Evolutionary conservation across 495 filamentous ascomycete genomes (phyloP).

Genomic region (Terfezia claveryi): DNA sequence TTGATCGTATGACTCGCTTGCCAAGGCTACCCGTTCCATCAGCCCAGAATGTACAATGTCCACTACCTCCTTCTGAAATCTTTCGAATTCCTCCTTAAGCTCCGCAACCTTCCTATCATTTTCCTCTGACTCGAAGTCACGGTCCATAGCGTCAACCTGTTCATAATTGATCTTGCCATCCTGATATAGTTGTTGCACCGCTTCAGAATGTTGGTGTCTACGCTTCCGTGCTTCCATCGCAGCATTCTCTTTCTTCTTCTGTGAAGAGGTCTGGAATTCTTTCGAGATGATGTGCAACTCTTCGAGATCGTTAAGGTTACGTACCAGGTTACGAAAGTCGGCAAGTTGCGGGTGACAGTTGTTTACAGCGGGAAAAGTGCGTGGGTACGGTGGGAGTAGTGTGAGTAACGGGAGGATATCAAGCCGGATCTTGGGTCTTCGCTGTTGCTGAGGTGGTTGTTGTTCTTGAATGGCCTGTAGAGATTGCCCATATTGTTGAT

Average conservation of each 20-base stretch:
- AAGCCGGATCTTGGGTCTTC: slow-evolving; percentile 23
- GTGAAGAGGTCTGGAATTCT: slow-evolving; percentile 25
- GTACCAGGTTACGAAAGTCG: slow-evolving; percentile 49
- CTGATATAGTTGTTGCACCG: slow-evolving; percentile 14
- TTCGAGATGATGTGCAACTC: slow-evolving; percentile 49
- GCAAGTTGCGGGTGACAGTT: slow-evolving; percentile 83
- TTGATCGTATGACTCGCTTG: slow-evolving; percentile 14
- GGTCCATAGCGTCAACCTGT: slow-evolving; percentile 14
- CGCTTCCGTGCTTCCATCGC: slow-evolving; percentile 14
- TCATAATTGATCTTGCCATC: slow-evolving; percentile 13
- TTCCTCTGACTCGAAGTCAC: slow-evolving; percentile 13
- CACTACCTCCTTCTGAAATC: slow-evolving; percentile 85
- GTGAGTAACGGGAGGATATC: slow-evolving; percentile 87
- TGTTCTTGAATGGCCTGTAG: neutral
- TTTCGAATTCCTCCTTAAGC: slow-evolving; percentile 70
- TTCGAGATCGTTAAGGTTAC: slow-evolving; percentile 50
- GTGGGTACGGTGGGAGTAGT: slow-evolving; percentile 75
- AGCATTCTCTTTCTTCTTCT: slow-evolving; percentile 8
- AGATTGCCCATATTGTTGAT: slow-evolving; percentile 2
- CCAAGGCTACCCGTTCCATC: slow-evolving; percentile 14
- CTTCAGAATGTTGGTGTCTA: slow-evolving; percentile 15
- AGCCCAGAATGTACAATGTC: slow-evolving; percentile 12
- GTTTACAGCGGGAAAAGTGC: slow-evolving; percentile 84
- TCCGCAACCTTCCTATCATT: neutral
- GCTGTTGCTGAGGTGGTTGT: slow-evolving; percentile 24